These are phyloP conservation scores for Rhododendron williamsianum DNA, from an alignment of 148 eudicot genomes.

Conservation along the genomic window DNA sequence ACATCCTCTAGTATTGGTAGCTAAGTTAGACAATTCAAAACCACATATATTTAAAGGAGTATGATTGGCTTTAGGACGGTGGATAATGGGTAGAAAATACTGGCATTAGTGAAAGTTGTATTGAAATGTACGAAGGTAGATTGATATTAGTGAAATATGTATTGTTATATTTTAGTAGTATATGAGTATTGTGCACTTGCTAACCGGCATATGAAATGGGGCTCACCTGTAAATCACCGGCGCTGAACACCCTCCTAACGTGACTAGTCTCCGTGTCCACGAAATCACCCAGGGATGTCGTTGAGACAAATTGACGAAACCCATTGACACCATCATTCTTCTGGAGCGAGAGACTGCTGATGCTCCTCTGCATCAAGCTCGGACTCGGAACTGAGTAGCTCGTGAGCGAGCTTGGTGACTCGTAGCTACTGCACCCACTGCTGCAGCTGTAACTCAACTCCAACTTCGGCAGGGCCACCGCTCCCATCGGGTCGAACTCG, in stretches of 20 bases:
- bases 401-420: slow-evolving; percentile 27
- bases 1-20: neutral
- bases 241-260: slow-evolving; percentile 43
- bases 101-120: neutral
- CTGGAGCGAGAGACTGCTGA: slow-evolving; percentile 55
- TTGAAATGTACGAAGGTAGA: neutral
- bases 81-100: neutral
- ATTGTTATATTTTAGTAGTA: neutral
- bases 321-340: slow-evolving; percentile 20
- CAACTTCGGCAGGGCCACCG: slow-evolving; percentile 6
- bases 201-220: neutral
- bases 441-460: slow-evolving; percentile 18
- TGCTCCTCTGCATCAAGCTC: slow-evolving; percentile 26
- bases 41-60: neutral
- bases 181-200: neutral
- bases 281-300: slow-evolving; percentile 20
- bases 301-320: slow-evolving; percentile 18
- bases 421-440: slow-evolving; percentile 31
- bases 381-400: slow-evolving; percentile 16
- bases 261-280: slow-evolving; percentile 27
- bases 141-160: neutral
- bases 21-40: neutral
- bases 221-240: slow-evolving; percentile 55
- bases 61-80: neutral
- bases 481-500: slow-evolving; percentile 11